Evolutionary conservation across 371 early-diverging fungal genomes (phyloP), one percentile per base, ranked within the genome.

Genomic region (Apophysomyces variabilis): DNA sequence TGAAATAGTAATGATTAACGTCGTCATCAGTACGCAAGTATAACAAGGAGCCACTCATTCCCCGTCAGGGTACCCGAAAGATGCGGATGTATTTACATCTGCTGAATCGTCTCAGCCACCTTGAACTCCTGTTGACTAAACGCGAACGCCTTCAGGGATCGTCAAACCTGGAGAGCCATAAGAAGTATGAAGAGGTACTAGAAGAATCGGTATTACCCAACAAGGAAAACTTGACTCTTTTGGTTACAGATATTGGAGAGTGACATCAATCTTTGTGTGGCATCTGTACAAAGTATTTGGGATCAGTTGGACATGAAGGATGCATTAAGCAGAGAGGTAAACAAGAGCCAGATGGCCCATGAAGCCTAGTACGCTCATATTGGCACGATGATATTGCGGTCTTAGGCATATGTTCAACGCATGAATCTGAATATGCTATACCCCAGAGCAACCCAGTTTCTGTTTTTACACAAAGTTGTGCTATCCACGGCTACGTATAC

Each of bases 31-130:
- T 70, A 21, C 70, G 59, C 26, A 56, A 58, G 37, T 64, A 67
- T 64, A 38, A 57, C 59, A 45, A 66, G 38, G 71, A 71, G 16
- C 71, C 71, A 38, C 60, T 71, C 45, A 57, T 66, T 56, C 64
- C 60, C 21, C 71, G 64, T 14, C 66, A 62, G 12, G 61, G 67
- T 12, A 63, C 67, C 39, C 58, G 60, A 47, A 66, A 58, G 37
- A 64, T 62, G 41, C 62, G 67, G 1, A 39, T 62, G n/a, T 64
- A 41, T 13, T 36, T 71, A 36, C 62, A 66, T n/a, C n/a, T 66
- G 32, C 65, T 71, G 32, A 62, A 44, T 57, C 41, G 45, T 18
- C 54, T 71, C 39, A 65, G 61, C 7, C 54, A 63, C 14, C 38
- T 71, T 16, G 67, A 69, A 21, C 66, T 69, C 8, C 35, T 69